Base-by-base conservation (phyloP, 2,329 filamentous ascomycete genomes). In the Clonostachys sp. region DNA sequence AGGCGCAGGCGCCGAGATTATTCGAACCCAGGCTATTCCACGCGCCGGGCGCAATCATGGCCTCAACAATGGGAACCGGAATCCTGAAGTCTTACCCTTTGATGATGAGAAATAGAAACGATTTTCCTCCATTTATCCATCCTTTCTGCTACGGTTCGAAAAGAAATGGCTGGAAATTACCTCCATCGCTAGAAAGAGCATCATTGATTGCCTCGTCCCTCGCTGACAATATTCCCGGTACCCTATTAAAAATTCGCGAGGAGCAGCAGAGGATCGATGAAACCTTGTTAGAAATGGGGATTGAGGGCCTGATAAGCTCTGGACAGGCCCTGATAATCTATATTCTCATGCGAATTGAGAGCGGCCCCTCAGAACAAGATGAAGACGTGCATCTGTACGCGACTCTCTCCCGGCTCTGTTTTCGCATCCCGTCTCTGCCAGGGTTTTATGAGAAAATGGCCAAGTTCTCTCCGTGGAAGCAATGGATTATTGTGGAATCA, bases 401-500 rank as follows among this genome's bases (percentile, higher is more conserved):
- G 36, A 39, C 36, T 18, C 36, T 39, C 14, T n/a, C 36, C 17
- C 36, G 17, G 6, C 12, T 39, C 17, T 39, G 36, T 18, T n/a
- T n/a, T 18, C 14, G 36, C 2, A 39, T 39, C 36, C 36, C 36
- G 36, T 39, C 36, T 2, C 36, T 39, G 36, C 36, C 36, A 1
- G 17, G 10, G 8, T 18, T 39, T 12, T n/a, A 39, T 18, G 36
- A n/a, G 14, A 8, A 39, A 18, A 39, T 39, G 36, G 39, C 9
- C 12, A 6, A 36, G 4, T 43, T 47, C 45, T 35, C 45, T 9
- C 14, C 40, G 20, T 47, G 45, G 45, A 47, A 43, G 45, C 45
- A 35, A 4, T 47, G 45, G 45, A 43, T 47, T 14, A 47, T 47
- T 16, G 33, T 47, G 30, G 45, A 47, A 34, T 42, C 45, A 9